Percentiles rank a stretch among this genome's conserved stretches.
These are phyloP conservation scores for Apiosordaria backusii DNA, from an alignment of 495 filamentous ascomycete genomes.

Conservation along the genomic window DNA sequence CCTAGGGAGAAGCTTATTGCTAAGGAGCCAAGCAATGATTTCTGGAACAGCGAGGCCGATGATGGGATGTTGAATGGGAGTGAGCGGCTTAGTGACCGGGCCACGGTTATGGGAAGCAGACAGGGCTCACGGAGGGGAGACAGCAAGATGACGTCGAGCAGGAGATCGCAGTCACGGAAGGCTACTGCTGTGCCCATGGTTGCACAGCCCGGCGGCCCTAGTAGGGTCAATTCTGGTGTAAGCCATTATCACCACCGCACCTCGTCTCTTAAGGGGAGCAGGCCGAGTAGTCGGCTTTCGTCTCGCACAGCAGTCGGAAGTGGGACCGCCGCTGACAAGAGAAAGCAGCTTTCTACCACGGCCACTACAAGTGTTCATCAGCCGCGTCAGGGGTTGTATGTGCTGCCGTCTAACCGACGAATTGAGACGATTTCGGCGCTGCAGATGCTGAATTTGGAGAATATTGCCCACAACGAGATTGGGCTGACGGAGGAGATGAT, in stretches of 20 bases:
- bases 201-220: slow-evolving; percentile 30
- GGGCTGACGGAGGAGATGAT: slow-evolving; percentile 85
- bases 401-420: slow-evolving; percentile 61
- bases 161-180: slow-evolving; percentile 60
- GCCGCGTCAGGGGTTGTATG: slow-evolving; percentile 38
- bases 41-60: slow-evolving; percentile 69
- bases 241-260: slow-evolving; percentile 30
- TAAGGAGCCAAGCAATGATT: slow-evolving; percentile 42
- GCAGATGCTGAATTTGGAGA: slow-evolving; percentile 87
- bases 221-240: slow-evolving; percentile 48
- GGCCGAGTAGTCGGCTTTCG: slow-evolving; percentile 35
- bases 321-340: slow-evolving; percentile 27
- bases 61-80: slow-evolving; percentile 51
- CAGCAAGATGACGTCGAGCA: slow-evolving; percentile 39
- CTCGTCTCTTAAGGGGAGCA: slow-evolving; percentile 31
- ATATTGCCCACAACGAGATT: slow-evolving; percentile 76
- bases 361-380: neutral
- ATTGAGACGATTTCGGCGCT: slow-evolving; percentile 79
- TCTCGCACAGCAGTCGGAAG: slow-evolving; percentile 16
- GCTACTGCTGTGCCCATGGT: slow-evolving; percentile 44
- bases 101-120: slow-evolving; percentile 42
- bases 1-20: slow-evolving; percentile 46
- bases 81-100: slow-evolving; percentile 43
- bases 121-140: slow-evolving; percentile 50
- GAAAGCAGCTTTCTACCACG: slow-evolving; percentile 26